Evolutionary conservation across 2,329 filamentous ascomycete genomes (phyloP).

Genomic region (Talaromyces sp.): DNA sequence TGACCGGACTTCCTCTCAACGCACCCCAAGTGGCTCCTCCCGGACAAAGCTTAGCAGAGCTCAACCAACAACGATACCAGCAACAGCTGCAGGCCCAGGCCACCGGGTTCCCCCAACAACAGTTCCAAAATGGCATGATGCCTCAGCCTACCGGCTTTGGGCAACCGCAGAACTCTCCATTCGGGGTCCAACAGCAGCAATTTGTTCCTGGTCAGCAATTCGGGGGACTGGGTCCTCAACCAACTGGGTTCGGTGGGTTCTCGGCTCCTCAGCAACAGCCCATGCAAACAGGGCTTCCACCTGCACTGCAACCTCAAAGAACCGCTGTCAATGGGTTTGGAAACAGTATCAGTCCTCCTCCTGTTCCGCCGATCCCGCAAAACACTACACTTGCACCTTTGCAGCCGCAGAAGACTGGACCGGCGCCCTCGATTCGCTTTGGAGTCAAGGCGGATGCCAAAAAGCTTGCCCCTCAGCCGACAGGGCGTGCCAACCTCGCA

Average conservation of each 20-base stretch:
- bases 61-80: slow-evolving; percentile 62
- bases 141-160: slow-evolving; percentile 45
- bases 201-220: slow-evolving; percentile 32
- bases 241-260: slow-evolving; percentile 49
- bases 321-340: slow-evolving; percentile 49
- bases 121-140: slow-evolving; percentile 30
- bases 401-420: slow-evolving; percentile 74
- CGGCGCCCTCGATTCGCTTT: slow-evolving; percentile 82
- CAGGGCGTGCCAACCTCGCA: slow-evolving; percentile 84
- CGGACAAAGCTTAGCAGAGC: slow-evolving; percentile 71
- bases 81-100: slow-evolving; percentile 52
- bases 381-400: slow-evolving; percentile 59
- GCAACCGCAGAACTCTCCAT: slow-evolving; percentile 35
- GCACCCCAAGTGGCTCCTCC: slow-evolving; percentile 58
- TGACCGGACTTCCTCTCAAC: slow-evolving; percentile 65
- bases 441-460: slow-evolving; percentile 69
- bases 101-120: slow-evolving; percentile 22
- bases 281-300: slow-evolving; percentile 40
- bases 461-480: slow-evolving; percentile 78
- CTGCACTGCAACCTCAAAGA: slow-evolving; percentile 43
- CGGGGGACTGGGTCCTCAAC: slow-evolving; percentile 43
- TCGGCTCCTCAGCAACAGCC: slow-evolving; percentile 29
- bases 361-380: slow-evolving; percentile 53
- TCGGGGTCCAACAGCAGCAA: slow-evolving; percentile 40
- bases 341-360: slow-evolving; percentile 41